These are phyloP conservation scores for Ligustrum vulgare DNA, from an alignment of 257 asterid genomes.

Conservation along the genomic window DNA sequence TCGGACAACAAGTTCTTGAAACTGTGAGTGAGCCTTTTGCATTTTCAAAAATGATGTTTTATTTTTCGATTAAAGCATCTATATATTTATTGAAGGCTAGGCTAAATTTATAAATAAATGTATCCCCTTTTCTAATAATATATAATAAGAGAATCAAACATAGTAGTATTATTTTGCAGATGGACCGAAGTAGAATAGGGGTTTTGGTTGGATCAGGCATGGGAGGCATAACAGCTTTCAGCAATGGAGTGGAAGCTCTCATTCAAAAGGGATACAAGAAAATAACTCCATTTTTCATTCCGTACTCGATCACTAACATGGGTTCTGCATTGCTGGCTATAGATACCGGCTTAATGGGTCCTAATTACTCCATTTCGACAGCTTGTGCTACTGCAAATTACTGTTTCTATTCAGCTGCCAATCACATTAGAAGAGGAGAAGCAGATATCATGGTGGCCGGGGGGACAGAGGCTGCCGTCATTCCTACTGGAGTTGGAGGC, in stretches of 20 bases:
- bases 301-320: conserved; percentile 45
- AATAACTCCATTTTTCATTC: conserved; percentile 44
- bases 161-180: conserved; percentile 26
- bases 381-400: conserved; percentile 47
- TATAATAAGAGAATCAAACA: neutral
- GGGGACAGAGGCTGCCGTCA: conserved; percentile 44
- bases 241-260: conserved; percentile 37
- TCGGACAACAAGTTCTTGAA: conserved; percentile 37
- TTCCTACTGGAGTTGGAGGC: conserved; percentile 35
- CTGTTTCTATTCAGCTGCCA: conserved; percentile 40
- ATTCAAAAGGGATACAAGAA: conserved; percentile 43
- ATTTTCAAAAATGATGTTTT: neutral
- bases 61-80: neutral
- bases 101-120: neutral
- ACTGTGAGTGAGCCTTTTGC: conserved; percentile 29
- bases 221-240: conserved; percentile 40
- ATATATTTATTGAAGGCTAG: neutral
- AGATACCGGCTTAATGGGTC: conserved; percentile 48
- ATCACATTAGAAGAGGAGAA: conserved; percentile 44
- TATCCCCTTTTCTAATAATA: neutral
- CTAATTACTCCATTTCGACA: conserved; percentile 43
- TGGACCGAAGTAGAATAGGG: conserved; percentile 40
- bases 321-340: conserved; percentile 43
- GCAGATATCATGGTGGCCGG: conserved; percentile 47
- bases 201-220: conserved; percentile 40